Base-by-base conservation (phyloP, 805 yeast genomes). In the Wickerhamiella allomyrinae region DNA sequence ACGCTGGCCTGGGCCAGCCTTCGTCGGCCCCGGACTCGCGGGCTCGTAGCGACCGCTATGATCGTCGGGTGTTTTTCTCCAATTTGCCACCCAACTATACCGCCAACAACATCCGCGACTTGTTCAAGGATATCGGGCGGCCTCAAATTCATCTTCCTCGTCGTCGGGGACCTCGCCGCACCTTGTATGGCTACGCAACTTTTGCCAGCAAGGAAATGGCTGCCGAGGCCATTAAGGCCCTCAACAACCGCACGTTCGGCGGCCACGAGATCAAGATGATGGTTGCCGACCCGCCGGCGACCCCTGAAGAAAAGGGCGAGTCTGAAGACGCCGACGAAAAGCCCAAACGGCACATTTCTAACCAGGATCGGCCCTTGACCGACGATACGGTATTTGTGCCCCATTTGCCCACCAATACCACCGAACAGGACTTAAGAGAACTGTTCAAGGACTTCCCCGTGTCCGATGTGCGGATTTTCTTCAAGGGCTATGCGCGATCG, bases 161-260 rank as follows among this genome's bases (percentile, higher is more conserved):
- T 29, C 25, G 40, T 45, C 15, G 25, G 46, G 15, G 40, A 29
- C n/a, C 29, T 44, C 24, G 52, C 52, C 64, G 37, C 65, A 59
- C 47, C 72, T 76, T 2, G 58, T 67, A 72, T 37, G 81, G 79
- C n/a, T 31, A 65, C 73, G 56, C 68, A 67, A 35, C 69, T 66
- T 17, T 61, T 68, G 42, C 43, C 3, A 63, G 68, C 9, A 58
- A 62, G 6, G 68, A 61, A n/a, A 62, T 56, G 9, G 63, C 63
- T 7, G 57, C 58, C 5, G 59, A 60, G 8, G 71, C 76, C 2
- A 58, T 71, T 36, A 61, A 54, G 15, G 55, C 56, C 15, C 57
- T 71, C 45, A 49, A 62, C 33, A 60, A 57, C 24, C 58, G 59
- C 45, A 65, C 62, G 7, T 11, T 20, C n/a, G 15, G 29, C 5